phyloP scores from a whole-genome alignment of 306 rosid genomes.

The Potentilla sterilis region DNA sequence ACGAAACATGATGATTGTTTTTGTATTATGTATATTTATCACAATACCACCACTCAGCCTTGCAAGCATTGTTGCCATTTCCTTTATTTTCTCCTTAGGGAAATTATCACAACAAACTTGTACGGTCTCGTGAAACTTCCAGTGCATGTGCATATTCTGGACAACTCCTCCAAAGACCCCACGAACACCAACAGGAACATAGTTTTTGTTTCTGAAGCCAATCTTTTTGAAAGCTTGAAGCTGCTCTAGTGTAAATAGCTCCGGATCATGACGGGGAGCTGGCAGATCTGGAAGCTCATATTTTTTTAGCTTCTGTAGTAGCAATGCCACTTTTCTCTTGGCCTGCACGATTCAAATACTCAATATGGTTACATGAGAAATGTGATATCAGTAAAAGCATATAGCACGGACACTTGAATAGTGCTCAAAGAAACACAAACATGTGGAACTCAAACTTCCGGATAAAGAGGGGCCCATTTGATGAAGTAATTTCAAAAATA shows the following conservation, averaged over 20 bases:
- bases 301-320: slow-evolving; percentile 87
- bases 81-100: slow-evolving; percentile 94
- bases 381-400: slow-evolving; percentile 1
- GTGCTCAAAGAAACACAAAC: neutral
- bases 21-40: slow-evolving; percentile 73
- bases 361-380: slow-evolving; percentile 25
- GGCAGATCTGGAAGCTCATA: slow-evolving; percentile 95
- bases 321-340: slow-evolving; percentile 91
- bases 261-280: slow-evolving; percentile 86
- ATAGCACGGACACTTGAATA: neutral
- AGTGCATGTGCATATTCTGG: slow-evolving; percentile 97
- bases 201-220: slow-evolving; percentile 90
- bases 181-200: slow-evolving; percentile 97
- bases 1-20: slow-evolving; percentile 96
- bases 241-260: slow-evolving; percentile 79
- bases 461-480: neutral
- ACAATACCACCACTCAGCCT: slow-evolving; percentile 96
- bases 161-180: slow-evolving; percentile 99
- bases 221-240: slow-evolving; percentile 87
- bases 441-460: neutral
- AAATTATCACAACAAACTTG: slow-evolving; percentile 99
- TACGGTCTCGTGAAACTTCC: slow-evolving; percentile 98
- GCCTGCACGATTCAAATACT: slow-evolving; percentile 54
- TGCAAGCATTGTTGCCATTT: slow-evolving; percentile 95
- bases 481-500: neutral